Percentiles rank a stretch among this genome's conserved stretches.
phyloP scores from a whole-genome alignment of 1,284 basidiomycete species.

The Cutaneotrichosporon cutaneum region DNA sequence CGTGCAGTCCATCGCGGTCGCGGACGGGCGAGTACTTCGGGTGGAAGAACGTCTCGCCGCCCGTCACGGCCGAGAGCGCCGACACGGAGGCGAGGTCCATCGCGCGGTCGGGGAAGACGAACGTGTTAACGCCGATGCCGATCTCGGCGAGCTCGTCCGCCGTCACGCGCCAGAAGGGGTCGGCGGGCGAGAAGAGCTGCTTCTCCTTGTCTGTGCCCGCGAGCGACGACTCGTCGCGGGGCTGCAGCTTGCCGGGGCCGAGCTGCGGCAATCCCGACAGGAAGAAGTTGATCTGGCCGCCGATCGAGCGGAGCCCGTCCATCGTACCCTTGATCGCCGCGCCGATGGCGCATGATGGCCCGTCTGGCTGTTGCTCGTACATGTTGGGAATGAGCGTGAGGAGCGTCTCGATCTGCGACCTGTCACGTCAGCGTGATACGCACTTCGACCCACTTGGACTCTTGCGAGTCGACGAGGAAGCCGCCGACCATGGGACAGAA shows the following conservation, averaged over 20 bases:
- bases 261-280: constrained; percentile 72
- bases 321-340: constrained; percentile 73
- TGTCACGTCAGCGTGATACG: constrained; percentile 15
- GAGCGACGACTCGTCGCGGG: constrained; percentile 67
- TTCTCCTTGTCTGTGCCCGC: constrained; percentile 89
- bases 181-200: constrained; percentile 71
- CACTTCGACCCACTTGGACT: constrained; percentile 61
- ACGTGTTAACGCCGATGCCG: constrained; percentile 87
- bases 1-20: constrained; percentile 67
- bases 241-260: constrained; percentile 69
- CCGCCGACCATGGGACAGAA: constrained; percentile 77
- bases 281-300: constrained; percentile 85
- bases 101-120: constrained; percentile 77
- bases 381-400: constrained; percentile 68
- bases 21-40: constrained; percentile 77
- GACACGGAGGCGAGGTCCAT: constrained; percentile 89
- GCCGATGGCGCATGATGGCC: constrained; percentile 68
- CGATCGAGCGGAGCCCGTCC: constrained; percentile 71
- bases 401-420: constrained; percentile 44
- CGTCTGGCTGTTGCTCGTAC: constrained; percentile 55
- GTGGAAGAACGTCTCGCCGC: constrained; percentile 92
- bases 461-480: constrained; percentile 74
- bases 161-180: constrained; percentile 73
- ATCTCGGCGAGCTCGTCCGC: constrained; percentile 85
- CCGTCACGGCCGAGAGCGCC: constrained; percentile 69